Percentiles rank a stretch among this genome's conserved stretches.
Evolutionary conservation across 208 protist genomes (phyloP).

Genomic region (Trypanosoma scelopori): DNA sequence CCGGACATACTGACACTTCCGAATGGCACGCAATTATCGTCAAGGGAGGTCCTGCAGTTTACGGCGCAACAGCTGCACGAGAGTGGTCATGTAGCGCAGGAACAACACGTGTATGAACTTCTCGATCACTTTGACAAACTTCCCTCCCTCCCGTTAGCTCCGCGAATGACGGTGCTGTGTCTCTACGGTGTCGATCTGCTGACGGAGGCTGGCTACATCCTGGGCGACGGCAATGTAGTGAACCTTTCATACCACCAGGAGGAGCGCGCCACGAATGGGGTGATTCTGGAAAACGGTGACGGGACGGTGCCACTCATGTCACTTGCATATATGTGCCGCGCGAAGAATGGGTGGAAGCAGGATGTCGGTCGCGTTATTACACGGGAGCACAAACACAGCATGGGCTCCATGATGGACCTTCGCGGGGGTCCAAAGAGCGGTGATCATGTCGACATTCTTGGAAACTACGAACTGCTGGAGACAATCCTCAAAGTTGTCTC

Average conservation of each 20-base stretch:
- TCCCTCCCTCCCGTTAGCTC: constrained; percentile 76
- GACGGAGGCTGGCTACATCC: constrained; percentile 79
- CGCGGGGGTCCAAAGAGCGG: constrained; percentile 60
- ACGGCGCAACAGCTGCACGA: constrained; percentile 38
- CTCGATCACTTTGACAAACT: constrained; percentile 40
- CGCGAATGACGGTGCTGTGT: constrained; percentile 83
- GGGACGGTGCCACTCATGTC: constrained; percentile 89
- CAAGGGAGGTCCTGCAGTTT: constrained; percentile 23
- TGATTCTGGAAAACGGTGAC: constrained; percentile 79
- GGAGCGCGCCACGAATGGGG: constrained; percentile 49
- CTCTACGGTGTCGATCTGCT: constrained; percentile 87
- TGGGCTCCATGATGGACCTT: constrained; percentile 35
- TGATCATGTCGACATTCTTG: constrained; percentile 91
- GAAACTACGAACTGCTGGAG: constrained; percentile 80
- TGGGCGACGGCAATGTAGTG: constrained; percentile 16
- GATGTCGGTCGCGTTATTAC: constrained; percentile 85
- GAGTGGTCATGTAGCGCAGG: constrained; percentile 55
- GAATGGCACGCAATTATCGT: constrained; percentile 53
- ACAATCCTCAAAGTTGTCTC: constrained; percentile 75
- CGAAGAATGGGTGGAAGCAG: constrained; percentile 78
- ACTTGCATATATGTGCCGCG: constrained; percentile 90
- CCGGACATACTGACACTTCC: constrained; percentile 44
- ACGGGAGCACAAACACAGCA: constrained; percentile 68
- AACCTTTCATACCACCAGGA: constrained; percentile 26
- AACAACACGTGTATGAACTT: constrained; percentile 29